Evolutionary conservation across 306 rosid species (phyloP), one percentile per base, ranked within the genome.

Genomic region (Dicorynia guianensis): DNA sequence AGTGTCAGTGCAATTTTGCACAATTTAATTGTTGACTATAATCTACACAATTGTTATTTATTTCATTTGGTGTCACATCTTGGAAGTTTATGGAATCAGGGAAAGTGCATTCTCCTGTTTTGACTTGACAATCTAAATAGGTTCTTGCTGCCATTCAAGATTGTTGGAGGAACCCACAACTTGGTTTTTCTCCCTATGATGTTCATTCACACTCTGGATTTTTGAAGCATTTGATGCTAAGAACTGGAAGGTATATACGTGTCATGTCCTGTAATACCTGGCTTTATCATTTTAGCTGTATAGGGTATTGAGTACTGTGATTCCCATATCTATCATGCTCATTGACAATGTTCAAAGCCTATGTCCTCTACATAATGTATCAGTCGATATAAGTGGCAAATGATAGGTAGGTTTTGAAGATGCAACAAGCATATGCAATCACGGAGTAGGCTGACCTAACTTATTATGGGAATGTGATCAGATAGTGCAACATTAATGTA

Each of bases 181-280:
- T 94, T 36, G 93, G 93, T 75, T 83, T 92, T 54, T 90, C 92
- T 82, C 96, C 98, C 48, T 94, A 84, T 82, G 76, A 92, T 77
- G 89, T 76, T 77, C 87, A 84, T 82, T 85, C 93, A 80, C 97
- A 94, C 87, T 42, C 6, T 39, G 98, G 98, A 76, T 94, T 92
- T 79, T 83, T 94, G 30, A 94, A 94, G 96, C 98, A 94, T 90
- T 77, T 94, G 79, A 90, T 94, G 96, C 82, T 94, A 60, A 89
- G 97, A 87, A 76, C 93, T 17, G 98, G 98, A 87, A 92, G 98
- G 98, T 94, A 90, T 78, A 33, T 78, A 33, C 76, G 46, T 30
- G 15, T 54, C 68, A 69, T 66, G 50, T 54, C 38, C 49, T 46
- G 39, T 44, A 49, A 58, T 78, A 64, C 58, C 14, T 13, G 13